phyloP scores from a whole-genome alignment of 371 early-diverging fungal species.

The Lichtheimia hyalospora region DNA sequence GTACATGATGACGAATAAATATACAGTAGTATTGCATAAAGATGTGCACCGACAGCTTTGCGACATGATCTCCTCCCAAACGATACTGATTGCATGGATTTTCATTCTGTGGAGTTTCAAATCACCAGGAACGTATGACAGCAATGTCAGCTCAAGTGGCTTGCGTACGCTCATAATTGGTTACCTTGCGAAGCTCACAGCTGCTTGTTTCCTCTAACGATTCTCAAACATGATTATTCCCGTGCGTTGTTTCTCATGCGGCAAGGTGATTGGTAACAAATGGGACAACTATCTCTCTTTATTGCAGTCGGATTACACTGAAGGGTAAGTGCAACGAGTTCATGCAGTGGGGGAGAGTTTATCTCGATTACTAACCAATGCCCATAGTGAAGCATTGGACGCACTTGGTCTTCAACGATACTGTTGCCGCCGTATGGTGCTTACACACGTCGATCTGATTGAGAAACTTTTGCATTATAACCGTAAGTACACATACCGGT shows the following conservation, averaged over 20 bases:
- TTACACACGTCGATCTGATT: conserved; percentile 99
- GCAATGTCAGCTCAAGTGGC: not conserved
- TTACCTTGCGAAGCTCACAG: not conserved
- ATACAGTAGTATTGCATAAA: no score
- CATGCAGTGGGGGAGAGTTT: no score
- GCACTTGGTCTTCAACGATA: conserved; percentile 94
- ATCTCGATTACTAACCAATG: not conserved
- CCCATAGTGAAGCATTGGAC: conserved; percentile 85
- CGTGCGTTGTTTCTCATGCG: conserved; percentile 96
- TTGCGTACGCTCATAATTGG: not conserved
- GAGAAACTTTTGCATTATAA: conserved; percentile 98
- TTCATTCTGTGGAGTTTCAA: no score
- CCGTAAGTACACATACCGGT: no score
- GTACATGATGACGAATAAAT: no score
- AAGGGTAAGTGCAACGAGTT: conserved; percentile 62
- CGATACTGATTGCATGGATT: no score
- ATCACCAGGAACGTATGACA: no score
- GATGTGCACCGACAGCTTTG: no score
- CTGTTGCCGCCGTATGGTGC: conserved; percentile 99
- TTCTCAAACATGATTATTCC: conserved; percentile 86
- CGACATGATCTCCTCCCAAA: no score
- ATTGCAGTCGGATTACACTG: conserved; percentile 73
- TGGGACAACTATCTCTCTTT: conserved; percentile 94
- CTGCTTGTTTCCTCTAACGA: not conserved
- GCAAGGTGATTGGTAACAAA: conserved; percentile 98